These are phyloP conservation scores for Echinochloa phyllopogon DNA, from an alignment of 176 grass and related monocot species.

Conservation along the genomic window DNA sequence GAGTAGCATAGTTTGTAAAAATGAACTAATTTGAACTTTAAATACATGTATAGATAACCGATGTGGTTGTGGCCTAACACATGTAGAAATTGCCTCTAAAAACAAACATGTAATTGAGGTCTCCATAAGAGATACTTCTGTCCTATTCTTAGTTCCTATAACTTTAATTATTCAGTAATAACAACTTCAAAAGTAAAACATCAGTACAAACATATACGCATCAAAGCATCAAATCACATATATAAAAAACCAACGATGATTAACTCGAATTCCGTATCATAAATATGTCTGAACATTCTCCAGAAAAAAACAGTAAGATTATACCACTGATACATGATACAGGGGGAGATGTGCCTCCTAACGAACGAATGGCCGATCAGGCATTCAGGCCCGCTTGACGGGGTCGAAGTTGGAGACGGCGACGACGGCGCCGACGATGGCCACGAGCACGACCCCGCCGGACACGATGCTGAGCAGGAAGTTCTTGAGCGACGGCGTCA, in stretches of 20 bases:
- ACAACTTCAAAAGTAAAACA: not conserved
- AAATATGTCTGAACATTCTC: constrained; percentile 36
- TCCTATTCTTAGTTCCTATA: not conserved
- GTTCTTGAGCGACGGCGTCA: constrained; percentile 77
- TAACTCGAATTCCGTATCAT: not conserved
- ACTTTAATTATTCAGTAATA: not conserved
- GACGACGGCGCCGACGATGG: constrained; percentile 63
- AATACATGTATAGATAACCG: too few relatives aligned
- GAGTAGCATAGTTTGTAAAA: too few relatives aligned
- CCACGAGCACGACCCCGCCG: constrained; percentile 60
- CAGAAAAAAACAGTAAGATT: constrained; percentile 7
- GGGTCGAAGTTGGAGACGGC: constrained; percentile 81
- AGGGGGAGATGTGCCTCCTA: not conserved
- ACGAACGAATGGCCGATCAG: not conserved
- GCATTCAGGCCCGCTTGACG: constrained; percentile 57
- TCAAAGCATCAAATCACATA: not conserved
- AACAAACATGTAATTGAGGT: too few relatives aligned
- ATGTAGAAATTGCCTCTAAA: too few relatives aligned
- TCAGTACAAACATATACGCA: not conserved
- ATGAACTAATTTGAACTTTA: too few relatives aligned
- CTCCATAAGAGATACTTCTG: too few relatives aligned
- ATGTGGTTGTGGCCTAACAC: too few relatives aligned
- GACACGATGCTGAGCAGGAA: constrained; percentile 75
- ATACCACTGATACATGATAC: constrained; percentile 23
- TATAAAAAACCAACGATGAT: not conserved